Base-by-base conservation (phyloP, 192 early-diverging fungal genomes). In the Dissophora ornata region DNA sequence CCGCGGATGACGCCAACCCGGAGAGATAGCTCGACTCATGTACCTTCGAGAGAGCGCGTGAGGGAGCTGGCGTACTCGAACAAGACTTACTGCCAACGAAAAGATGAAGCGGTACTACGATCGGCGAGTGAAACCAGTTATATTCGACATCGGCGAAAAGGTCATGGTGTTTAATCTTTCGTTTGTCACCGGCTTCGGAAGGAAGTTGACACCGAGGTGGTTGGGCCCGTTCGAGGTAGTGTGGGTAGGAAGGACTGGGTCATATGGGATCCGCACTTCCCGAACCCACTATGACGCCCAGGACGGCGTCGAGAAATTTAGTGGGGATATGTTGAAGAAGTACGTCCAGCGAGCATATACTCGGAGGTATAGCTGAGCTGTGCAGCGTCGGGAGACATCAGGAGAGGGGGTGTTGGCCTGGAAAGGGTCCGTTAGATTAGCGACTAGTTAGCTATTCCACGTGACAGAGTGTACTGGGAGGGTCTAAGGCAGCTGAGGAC, bases 101-200 rank as follows among this genome's bases (percentile, higher is more conserved):
- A 52, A 52, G 50, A 33, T 25, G 29, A 52, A 52, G 28, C 26
- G 50, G 3, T 52, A 52, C 29, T 52, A 52, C 24, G 29, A 52
- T 52, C 50, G 50, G 19, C 26, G 50, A 9, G 50, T 52, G 7
- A 52, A 30, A 26, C 26, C 30, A 24, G 16, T 30, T 11, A 26
- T 28, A 29, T 52, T 52, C 50, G 26, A 29, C 4, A 30, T 30
- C 13, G 50, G 50, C 5, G 29, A 30, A 12, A 4, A 16, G 4
- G 50, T 52, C 5, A 30, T 13, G 26, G 50, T 52, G 8, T 52
- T 52, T 15, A 52, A 52, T 26, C 28, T 33, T 29, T 24, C 50
- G 26, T 52, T 52, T 52, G 50, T 52, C 22, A 18, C 50, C 7
- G 50, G 50, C 8, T 52, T 52, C 29, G 50, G 50, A 16, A 38